These are phyloP conservation scores for Asterophora parasitica DNA, from an alignment of 768 basidiomycete species.

Conservation along the genomic window DNA sequence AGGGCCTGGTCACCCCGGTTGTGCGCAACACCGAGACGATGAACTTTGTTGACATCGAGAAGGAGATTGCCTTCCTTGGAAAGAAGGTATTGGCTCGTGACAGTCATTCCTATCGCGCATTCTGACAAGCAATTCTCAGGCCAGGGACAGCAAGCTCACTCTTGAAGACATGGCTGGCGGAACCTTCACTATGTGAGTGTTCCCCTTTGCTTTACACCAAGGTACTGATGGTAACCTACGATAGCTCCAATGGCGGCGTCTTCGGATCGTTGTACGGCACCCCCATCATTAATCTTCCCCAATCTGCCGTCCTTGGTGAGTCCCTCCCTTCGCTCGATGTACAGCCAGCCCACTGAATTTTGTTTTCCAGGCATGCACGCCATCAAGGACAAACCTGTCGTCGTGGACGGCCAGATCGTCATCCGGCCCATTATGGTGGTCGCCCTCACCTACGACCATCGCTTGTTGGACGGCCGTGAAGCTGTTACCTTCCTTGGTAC, in stretches of 20 bases:
- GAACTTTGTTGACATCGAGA: conserved; percentile 88
- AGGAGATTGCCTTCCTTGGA: conserved; percentile 84
- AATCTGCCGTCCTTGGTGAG: conserved; percentile 85
- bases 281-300: conserved; percentile 98
- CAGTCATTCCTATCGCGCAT: background rate
- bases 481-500: conserved; percentile 95
- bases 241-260: conserved; percentile 95
- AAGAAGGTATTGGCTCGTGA: conserved; percentile 60
- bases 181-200: conserved; percentile 91
- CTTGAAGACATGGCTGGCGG: conserved; percentile 98
- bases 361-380: conserved; percentile 79
- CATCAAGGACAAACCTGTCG: conserved; percentile 87
- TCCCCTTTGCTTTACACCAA: background rate
- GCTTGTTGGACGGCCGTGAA: conserved; percentile 92
- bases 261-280: conserved; percentile 97
- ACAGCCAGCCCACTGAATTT: background rate
- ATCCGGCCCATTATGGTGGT: conserved; percentile 97
- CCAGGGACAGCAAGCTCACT: conserved; percentile 88
- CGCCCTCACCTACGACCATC: conserved; percentile 92
- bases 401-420: conserved; percentile 92
- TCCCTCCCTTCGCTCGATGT: conserved; percentile 5
- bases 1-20: conserved; percentile 95
- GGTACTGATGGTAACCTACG: conserved; percentile 1
- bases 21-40: conserved; percentile 86
- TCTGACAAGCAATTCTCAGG: conserved; percentile 34